Evolutionary conservation across 495 filamentous ascomycete genomes (phyloP), one percentile per base, ranked within the genome.

Genomic region (Tuber microsphaerosporum): DNA sequence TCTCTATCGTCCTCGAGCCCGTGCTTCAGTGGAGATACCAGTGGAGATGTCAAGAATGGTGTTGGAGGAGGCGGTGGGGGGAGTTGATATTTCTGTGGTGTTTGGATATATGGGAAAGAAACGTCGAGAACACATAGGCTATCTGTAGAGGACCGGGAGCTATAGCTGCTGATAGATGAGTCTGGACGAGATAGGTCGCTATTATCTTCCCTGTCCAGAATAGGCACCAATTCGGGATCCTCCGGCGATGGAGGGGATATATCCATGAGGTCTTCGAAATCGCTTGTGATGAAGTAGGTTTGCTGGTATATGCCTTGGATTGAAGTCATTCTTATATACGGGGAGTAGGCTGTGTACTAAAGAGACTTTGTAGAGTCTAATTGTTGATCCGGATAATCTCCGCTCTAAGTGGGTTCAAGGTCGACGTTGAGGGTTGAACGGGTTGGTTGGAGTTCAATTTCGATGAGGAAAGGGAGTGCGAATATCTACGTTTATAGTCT

Each of bases 51-150:
- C 42, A 65, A 65, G 61, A 77, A 75, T 41, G 78, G 79, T 22
- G 78, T 80, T 72, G 79, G 79, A 44, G 79, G 79, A 43, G 79
- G 79, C 3, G 79, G 78, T 26, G 71, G 79, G 39, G 79, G 79
- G 2, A 81, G 51, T 74, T 72, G 74, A n/a, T 75, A 70, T 45
- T 73, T 71, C 70, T 71, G 76, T 46, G 48, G 39, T 45, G 56
- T 71, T 73, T 16, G 46, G 34, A 70, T 75, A 48, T 17, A 79
- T 31, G 73, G 70, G 45, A 75, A 51, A 37, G 51, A 75, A n/a
- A 73, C 41, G 31, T 75, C 78, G 19, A 71, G 61, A 45, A 73
- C 70, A 42, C 61, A 75, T 68, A 51, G 37, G 71, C 76, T 79
- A 75, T 75, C 77, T 71, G 77, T 48, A 5, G 70, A 75, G 74